Conservation (phyloP, 2,329 filamentous ascomycete species). For the Xylaria sp. region DNA sequence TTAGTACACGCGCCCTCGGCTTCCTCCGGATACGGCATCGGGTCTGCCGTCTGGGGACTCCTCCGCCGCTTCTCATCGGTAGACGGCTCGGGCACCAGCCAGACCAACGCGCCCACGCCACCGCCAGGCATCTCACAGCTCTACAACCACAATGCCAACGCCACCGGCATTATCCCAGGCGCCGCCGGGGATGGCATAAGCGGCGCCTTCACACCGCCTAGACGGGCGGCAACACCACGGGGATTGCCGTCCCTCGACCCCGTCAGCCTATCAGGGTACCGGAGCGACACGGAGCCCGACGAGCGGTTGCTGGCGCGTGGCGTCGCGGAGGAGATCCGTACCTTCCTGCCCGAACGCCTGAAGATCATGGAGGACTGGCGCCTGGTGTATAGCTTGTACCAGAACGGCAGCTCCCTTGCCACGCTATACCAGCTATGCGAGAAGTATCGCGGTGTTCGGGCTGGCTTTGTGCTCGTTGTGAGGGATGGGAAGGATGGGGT, state of each 20-base stretch:
- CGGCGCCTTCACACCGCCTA: slow-evolving; percentile 63
- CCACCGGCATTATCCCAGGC: background rate
- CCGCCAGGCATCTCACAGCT: slow-evolving; percentile 37
- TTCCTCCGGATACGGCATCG: slow-evolving; percentile 42
- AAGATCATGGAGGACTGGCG: slow-evolving; percentile 90
- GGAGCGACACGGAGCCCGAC: slow-evolving; percentile 65
- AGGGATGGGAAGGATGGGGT: slow-evolving; percentile 79
- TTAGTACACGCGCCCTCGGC: slow-evolving; percentile 28
- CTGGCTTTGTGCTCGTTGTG: slow-evolving; percentile 90
- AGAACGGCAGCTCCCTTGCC: slow-evolving; percentile 86
- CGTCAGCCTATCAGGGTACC: slow-evolving; percentile 74
- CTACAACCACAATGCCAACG: slow-evolving; percentile 40
- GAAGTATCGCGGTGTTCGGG: slow-evolving; percentile 72
- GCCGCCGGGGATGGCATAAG: slow-evolving; percentile 59
- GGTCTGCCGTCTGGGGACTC: slow-evolving; percentile 61
- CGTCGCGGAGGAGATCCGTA: slow-evolving; percentile 91
- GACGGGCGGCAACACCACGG: slow-evolving; percentile 56
- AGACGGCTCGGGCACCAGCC: slow-evolving; percentile 39
- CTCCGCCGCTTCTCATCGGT: slow-evolving; percentile 73
- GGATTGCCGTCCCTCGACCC: slow-evolving; percentile 90
- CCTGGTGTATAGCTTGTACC: slow-evolving; percentile 87
- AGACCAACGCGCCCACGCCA: slow-evolving; percentile 38
- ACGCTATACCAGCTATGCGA: slow-evolving; percentile 87
- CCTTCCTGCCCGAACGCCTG: slow-evolving; percentile 85
- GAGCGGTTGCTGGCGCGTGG: slow-evolving; percentile 75